Base-by-base conservation (phyloP, 2,329 filamentous ascomycete genomes). In the Penicillium palitans region DNA sequence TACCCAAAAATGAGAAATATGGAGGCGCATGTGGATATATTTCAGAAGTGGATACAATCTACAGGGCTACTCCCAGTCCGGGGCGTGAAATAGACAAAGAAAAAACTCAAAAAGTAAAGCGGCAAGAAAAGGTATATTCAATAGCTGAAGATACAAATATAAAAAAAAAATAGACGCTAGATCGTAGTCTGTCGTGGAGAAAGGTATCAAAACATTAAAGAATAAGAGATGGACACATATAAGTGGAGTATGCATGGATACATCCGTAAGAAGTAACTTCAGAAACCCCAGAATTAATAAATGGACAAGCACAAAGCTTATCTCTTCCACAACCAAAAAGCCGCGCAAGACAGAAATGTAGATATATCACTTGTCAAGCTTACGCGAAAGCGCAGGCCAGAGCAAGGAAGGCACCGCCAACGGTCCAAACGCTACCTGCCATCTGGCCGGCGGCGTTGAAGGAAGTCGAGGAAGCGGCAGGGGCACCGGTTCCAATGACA, bases 361-460 rank as follows among this genome's bases (percentile, higher is more conserved):
- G 25, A 46, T 12, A 9, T 15, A 41, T 21, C 35, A n/a, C 31
- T 39, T 25, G 6, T 29, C n/a, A 15, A 21, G 17, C 35, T 64
- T 68, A 72, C 27, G 57, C 67, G 50, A 73, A 63, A 55, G 65
- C 70, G 56, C 67, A 57, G 42, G 62, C 64, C 40, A 73, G 29
- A 12, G 64, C 67, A 61, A 70, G 45, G 17, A 61, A 67, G 17
- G 68, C 70, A 47, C 68, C 70, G 27, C 66, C 64, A 8, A 68
- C 59, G 27, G 68, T 58, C 70, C 68, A 72, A 49, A 59, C 25
- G 56, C 61, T 57, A 42, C 62, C 59, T 10, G 62, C 63, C 31
- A 66, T 52, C 45, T 65, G 57, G 19, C 61, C 59, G 27, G 68
- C 70, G 37, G 65, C 68, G 46, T 69, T 71, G 42, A 58, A 58